Evolutionary conservation across 495 filamentous ascomycete species (phyloP).

Genomic region (Tuber umbilicatum): DNA sequence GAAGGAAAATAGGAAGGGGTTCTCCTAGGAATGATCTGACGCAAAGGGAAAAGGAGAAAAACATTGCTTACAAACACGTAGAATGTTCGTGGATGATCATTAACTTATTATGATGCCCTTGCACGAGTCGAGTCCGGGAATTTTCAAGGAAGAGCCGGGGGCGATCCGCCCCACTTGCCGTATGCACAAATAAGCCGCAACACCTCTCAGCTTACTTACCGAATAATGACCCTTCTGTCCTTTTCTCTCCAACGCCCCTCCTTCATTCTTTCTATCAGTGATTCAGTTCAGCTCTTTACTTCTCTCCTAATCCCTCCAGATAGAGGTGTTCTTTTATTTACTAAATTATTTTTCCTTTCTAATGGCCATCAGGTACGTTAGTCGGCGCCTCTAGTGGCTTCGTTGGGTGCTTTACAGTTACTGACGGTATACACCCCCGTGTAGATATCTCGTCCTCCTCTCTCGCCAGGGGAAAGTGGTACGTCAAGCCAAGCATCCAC

Average conservation of each 20-base stretch:
- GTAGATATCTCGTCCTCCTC: slow-evolving; percentile 92
- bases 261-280: not conserved
- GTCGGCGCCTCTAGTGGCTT: not conserved
- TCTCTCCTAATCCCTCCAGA: not conserved
- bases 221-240: not conserved
- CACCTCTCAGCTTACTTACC: not conserved
- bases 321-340: not conserved
- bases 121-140: not conserved
- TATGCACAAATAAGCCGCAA: slow-evolving; percentile 1
- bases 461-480: slow-evolving; percentile 99
- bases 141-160: not conserved
- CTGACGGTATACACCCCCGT: not conserved
- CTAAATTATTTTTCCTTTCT: not conserved
- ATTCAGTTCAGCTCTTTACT: not conserved
- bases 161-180: not conserved
- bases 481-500: slow-evolving; percentile 41
- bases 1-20: not conserved
- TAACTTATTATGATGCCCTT: not conserved
- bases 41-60: not conserved
- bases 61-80: not conserved
- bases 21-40: not conserved
- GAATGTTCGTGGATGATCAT: not conserved
- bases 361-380: slow-evolving; percentile 34
- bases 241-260: not conserved
- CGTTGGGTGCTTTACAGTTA: not conserved